phyloP scores from a whole-genome alignment of 1,139 yeast genomes.

The Yamadazyma epiphylla region DNA sequence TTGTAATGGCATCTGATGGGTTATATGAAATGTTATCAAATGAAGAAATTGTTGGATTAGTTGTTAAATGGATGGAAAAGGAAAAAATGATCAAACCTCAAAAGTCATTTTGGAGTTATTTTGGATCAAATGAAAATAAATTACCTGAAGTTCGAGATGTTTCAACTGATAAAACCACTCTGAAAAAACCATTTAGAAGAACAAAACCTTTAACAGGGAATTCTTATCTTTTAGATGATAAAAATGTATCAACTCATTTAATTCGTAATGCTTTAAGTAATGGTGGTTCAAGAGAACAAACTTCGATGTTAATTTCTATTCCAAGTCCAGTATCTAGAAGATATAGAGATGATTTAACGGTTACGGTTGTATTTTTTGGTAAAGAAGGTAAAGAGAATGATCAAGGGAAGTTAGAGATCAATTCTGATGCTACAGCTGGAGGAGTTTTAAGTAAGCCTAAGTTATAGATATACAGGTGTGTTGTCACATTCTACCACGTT shows the following conservation, averaged over 20 bases:
- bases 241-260: slow-evolving; percentile 87
- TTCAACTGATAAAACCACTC: slow-evolving; percentile 49
- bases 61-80: slow-evolving; percentile 89
- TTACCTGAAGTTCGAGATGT: slow-evolving; percentile 63
- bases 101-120: slow-evolving; percentile 44
- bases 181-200: slow-evolving; percentile 46
- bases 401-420: slow-evolving; percentile 50
- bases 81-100: slow-evolving; percentile 62
- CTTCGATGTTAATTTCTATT: slow-evolving; percentile 81
- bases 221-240: slow-evolving; percentile 63
- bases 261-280: slow-evolving; percentile 88
- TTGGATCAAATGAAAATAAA: slow-evolving; percentile 47
- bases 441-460: slow-evolving; percentile 49
- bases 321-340: slow-evolving; percentile 93
- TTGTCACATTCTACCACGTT: no score
- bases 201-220: slow-evolving; percentile 33
- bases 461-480: no score
- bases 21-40: slow-evolving; percentile 86
- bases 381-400: slow-evolving; percentile 43
- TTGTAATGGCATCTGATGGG: slow-evolving; percentile 95
- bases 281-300: slow-evolving; percentile 85
- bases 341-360: slow-evolving; percentile 93
- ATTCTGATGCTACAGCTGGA: slow-evolving; percentile 56
- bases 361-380: slow-evolving; percentile 91
- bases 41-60: slow-evolving; percentile 89